A percentile compares a stretch with the other conserved stretches of the same genome.
phyloP scores from a whole-genome alignment of 257 asterid genomes.

The Nicotiana tomentosiformis region DNA sequence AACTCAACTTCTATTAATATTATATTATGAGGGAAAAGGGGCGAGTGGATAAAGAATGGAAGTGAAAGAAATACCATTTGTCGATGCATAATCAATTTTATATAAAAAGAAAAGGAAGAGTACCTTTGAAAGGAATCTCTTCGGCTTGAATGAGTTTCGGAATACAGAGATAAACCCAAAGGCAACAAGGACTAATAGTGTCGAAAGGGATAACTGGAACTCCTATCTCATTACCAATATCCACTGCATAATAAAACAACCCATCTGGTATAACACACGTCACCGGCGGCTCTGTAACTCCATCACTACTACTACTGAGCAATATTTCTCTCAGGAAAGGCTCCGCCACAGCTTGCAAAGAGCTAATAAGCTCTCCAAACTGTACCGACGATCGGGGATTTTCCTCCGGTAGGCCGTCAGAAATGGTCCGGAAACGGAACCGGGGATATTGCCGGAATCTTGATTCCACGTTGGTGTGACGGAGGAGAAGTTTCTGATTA shows the following conservation, averaged over 20 bases:
- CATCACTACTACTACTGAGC: not conserved
- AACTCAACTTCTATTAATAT: too few species aligned
- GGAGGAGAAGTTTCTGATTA: conserved; percentile 32
- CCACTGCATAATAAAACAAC: conserved; percentile 20
- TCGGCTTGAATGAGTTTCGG: conserved; percentile 21
- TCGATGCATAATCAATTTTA: not conserved
- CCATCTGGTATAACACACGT: conserved; percentile 32
- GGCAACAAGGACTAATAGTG: conserved; percentile 19
- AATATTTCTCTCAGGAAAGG: conserved; percentile 20
- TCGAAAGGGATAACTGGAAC: conserved; percentile 19
- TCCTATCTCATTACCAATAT: conserved; percentile 21
- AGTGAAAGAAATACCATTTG: too few species aligned
- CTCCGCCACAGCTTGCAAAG: conserved; percentile 11
- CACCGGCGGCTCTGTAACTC: not conserved
- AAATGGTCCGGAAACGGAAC: conserved; percentile 23
- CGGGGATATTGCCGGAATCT: conserved; percentile 28
- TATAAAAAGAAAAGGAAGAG: not conserved
- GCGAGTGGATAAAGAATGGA: too few species aligned
- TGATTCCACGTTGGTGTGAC: conserved; percentile 16
- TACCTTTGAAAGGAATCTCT: conserved; percentile 16
- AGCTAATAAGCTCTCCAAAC: conserved; percentile 7
- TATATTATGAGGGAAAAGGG: too few species aligned
- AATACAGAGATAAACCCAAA: conserved; percentile 21
- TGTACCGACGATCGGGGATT: conserved; percentile 36
- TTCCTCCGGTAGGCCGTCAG: conserved; percentile 49